Conservation (phyloP, 225 moss, liverwort and hornwort species). For the Physcomitrium patens region DNA sequence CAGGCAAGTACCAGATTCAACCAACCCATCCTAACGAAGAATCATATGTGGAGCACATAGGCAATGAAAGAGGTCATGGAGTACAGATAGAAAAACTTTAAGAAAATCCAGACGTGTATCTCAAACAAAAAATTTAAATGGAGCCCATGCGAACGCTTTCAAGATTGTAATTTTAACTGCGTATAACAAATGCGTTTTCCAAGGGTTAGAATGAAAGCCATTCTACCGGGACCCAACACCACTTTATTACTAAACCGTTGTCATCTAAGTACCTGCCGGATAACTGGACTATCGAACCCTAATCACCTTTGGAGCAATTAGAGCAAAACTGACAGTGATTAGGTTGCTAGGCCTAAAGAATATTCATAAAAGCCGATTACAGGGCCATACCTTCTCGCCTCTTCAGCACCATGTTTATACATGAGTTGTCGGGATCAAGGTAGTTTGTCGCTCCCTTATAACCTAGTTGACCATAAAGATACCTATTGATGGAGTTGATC, state of each 20-base stretch:
- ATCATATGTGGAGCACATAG: neutral
- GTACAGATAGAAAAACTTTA: constrained; percentile 5
- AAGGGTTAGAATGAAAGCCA: constrained; percentile 12
- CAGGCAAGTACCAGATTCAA: constrained; percentile 21
- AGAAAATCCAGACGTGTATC: constrained; percentile 2
- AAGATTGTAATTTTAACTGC: neutral
- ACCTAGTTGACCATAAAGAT: constrained; percentile 48
- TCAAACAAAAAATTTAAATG: constrained; percentile 4
- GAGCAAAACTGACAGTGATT: neutral
- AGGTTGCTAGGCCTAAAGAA: neutral
- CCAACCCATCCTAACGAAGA: neutral
- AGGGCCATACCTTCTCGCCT: constrained; percentile 62
- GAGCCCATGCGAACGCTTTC: constrained; percentile 11
- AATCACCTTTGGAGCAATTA: neutral
- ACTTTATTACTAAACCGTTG: neutral
- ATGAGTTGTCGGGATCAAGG: constrained; percentile 70
- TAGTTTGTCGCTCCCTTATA: constrained; percentile 63
- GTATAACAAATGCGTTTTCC: neutral
- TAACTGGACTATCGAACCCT: neutral
- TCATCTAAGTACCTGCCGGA: neutral
- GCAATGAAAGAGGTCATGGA: constrained; percentile 6
- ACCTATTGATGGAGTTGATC: constrained; percentile 66
- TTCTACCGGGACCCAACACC: constrained; percentile 1
- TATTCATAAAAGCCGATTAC: neutral
- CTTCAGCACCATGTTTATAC: constrained; percentile 67